Evolutionary conservation across 495 filamentous ascomycete genomes (phyloP).

Genomic region (Penicillium macrosclerotiorum): DNA sequence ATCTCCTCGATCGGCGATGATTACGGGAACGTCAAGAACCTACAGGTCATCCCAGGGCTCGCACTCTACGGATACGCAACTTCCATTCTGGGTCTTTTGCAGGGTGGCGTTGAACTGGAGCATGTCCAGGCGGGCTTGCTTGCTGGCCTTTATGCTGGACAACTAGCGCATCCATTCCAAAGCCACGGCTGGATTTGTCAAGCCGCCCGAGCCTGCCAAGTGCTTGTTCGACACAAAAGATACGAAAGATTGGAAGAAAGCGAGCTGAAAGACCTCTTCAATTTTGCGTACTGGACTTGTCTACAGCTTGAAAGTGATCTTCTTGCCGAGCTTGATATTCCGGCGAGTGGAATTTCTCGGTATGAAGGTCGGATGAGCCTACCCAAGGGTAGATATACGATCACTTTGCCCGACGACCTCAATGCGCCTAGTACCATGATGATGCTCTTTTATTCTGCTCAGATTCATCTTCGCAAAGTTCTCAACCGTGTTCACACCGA

Average conservation of each 20-base stretch:
- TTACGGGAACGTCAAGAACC: conserved; percentile 51
- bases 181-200: conserved; percentile 85
- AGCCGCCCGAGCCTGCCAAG: conserved; percentile 72
- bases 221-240: conserved; percentile 65
- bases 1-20: conserved; percentile 7
- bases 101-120: conserved; percentile 71
- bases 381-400: conserved; percentile 47
- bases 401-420: conserved; percentile 34
- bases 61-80: conserved; percentile 85
- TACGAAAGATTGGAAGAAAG: conserved; percentile 33
- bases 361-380: conserved; percentile 66
- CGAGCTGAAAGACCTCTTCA: conserved; percentile 49
- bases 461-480: conserved; percentile 80
- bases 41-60: conserved; percentile 86
- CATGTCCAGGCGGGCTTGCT: conserved; percentile 85
- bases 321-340: conserved; percentile 80
- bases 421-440: conserved; percentile 41
- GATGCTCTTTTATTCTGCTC: conserved; percentile 79
- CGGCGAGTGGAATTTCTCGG: conserved; percentile 73
- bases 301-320: conserved; percentile 96
- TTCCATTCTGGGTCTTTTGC: conserved; percentile 78
- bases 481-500: conserved; percentile 80
- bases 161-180: conserved; percentile 82
- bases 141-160: conserved; percentile 84
- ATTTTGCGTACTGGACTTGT: conserved; percentile 91